Conservation (phyloP, 2,329 filamentous ascomycete species). For the Aspergillus pseudoviridinutans region DNA sequence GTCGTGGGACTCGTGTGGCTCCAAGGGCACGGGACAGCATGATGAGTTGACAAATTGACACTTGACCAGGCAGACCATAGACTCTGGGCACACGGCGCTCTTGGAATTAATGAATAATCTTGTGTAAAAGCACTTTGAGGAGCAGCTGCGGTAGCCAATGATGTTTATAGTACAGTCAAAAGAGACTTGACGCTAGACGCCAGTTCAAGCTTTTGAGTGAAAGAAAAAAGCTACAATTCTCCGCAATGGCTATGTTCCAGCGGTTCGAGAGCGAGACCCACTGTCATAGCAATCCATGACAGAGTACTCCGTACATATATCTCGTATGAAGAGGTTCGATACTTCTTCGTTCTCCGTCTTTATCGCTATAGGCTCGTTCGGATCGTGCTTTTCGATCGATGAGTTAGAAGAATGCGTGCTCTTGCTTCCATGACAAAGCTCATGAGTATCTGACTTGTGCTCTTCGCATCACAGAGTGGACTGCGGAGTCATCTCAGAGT, state of each 20-base stretch:
- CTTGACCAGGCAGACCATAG: not conserved
- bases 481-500: not conserved
- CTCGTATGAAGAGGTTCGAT: too few species aligned
- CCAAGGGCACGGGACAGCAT: conserved; percentile 9
- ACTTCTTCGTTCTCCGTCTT: too few species aligned
- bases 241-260: conserved; percentile 12
- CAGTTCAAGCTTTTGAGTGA: conserved; percentile 12
- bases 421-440: too few species aligned
- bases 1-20: not conserved
- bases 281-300: not conserved
- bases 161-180: not conserved
- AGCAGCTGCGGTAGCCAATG: not conserved
- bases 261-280: conserved; percentile 10
- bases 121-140: not conserved
- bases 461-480: too few species aligned
- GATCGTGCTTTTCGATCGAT: not conserved
- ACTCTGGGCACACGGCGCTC: not conserved
- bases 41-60: not conserved
- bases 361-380: too few species aligned
- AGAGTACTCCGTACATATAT: not conserved
- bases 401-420: not conserved
- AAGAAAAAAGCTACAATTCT: conserved; percentile 18
- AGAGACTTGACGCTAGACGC: conserved; percentile 12
- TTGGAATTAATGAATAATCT: not conserved
- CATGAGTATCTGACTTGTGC: too few species aligned